Evolutionary conservation across 176 grass and related monocot species (phyloP).

Genomic region (Alopecurus myosuroides): DNA sequence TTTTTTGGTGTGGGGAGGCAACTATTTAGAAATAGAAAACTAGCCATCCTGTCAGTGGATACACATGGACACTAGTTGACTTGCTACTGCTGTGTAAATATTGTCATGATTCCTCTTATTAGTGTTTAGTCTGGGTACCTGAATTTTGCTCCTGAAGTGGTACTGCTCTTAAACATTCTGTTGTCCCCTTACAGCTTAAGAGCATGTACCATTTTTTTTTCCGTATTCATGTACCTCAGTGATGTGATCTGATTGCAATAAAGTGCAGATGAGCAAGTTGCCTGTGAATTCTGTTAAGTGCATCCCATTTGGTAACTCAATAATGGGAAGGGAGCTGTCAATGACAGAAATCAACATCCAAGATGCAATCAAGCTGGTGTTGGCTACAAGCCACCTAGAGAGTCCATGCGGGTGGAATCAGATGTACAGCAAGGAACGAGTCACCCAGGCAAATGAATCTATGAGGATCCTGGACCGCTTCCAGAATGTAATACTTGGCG

Average conservation of each 20-base stretch:
- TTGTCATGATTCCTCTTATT: background rate
- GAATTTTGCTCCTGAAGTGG: background rate
- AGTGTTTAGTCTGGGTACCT: background rate
- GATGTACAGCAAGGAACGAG: conserved; percentile 71
- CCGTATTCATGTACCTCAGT: background rate
- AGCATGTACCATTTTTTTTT: background rate
- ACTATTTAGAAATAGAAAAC: no score
- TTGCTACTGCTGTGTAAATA: background rate
- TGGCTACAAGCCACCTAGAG: conserved; percentile 74
- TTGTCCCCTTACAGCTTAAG: background rate
- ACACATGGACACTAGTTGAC: no score
- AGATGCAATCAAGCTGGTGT: conserved; percentile 28
- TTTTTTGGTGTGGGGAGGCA: no score
- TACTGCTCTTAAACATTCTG: background rate
- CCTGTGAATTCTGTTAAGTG: conserved; percentile 43
- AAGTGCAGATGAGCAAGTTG: conserved; percentile 83
- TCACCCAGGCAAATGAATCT: conserved; percentile 56
- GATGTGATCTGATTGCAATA: conserved; percentile 10
- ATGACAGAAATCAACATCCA: conserved; percentile 44
- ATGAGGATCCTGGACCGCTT: conserved; percentile 36
- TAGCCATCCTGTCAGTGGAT: no score
- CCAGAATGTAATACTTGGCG: conserved; percentile 58
- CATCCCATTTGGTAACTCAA: conserved; percentile 45
- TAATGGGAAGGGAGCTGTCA: conserved; percentile 77
- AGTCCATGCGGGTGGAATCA: conserved; percentile 88